Evolutionary conservation across 1,139 yeast species (phyloP), one percentile per base, ranked within the genome.

Genomic region (Geotrichum reessii): DNA sequence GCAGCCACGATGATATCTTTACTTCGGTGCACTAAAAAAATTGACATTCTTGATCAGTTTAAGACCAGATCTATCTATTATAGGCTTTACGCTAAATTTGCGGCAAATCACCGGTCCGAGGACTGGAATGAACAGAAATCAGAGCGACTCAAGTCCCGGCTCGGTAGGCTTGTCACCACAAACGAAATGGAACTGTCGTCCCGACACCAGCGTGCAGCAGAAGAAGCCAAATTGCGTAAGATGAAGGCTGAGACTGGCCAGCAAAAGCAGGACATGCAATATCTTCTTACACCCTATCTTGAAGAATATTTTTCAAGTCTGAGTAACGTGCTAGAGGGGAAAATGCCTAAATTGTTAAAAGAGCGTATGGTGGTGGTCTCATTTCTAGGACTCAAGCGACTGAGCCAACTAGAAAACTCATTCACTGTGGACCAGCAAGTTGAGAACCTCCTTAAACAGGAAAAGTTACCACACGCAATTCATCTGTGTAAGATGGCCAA

Each of bases 401-500:
- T 53, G 11, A 44, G 50, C 14, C 58, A 57, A 40, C 46, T 56
- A 31, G 56, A 57, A 17, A 54, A 53, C 33, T 47, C 58, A 12
- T 57, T 52, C 46, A 47, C 53, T 22, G 58, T 59, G 17, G 56
- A 53, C n/a, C 49, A 55, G 49, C 56, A 50, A 14, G 62, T 57
- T 17, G 47, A 44, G 25, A 44, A 42, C 28, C 49, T 57, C 21
- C 33, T 59, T 9, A 22, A 49, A 22, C 42, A 54, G 25, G 55
- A 48, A 8, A 50, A 52, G 12, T 53, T 58, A 9, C 57, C 57
- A 1, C 52, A 52, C 11, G 62, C 62, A 5, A 49, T 59, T 37
- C 62, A 59, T 28, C 25, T 56, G 27, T 59, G 62, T 33, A 57
- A 58, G 19, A 53, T 59, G 59, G 60, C 58, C 12, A 55, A 52